Conservation (phyloP, 2,329 filamentous ascomycete genomes). For the Teratosphaeria pseudoeucalypti region DNA sequence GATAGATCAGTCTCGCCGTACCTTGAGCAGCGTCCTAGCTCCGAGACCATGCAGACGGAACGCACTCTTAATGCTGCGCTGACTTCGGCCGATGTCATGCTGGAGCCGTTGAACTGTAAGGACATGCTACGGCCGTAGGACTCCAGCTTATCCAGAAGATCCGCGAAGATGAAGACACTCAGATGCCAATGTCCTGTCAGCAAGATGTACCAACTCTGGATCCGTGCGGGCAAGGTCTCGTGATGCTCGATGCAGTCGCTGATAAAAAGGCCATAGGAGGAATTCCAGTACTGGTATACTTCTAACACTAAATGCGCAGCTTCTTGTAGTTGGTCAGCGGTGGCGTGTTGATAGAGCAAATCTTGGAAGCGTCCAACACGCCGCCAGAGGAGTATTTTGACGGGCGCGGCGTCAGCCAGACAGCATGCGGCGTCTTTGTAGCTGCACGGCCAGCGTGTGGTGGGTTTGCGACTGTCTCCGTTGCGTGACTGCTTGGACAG, state of each 20-base stretch:
- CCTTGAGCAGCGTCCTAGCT: constrained; percentile 8
- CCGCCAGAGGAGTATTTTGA: constrained; percentile 12
- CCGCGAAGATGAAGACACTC: constrained; percentile 10
- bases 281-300: constrained; percentile 12
- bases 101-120: background rate
- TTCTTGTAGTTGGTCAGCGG: constrained; percentile 4
- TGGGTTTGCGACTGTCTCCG: constrained; percentile 7
- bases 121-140: constrained; percentile 5
- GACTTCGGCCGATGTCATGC: background rate
- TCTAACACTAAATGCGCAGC: constrained; percentile 7
- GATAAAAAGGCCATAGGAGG: constrained; percentile 10
- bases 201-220: constrained; percentile 13
- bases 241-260: constrained; percentile 10
- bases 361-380: constrained; percentile 9
- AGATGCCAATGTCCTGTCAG: constrained; percentile 12
- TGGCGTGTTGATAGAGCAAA: constrained; percentile 8
- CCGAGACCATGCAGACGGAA: constrained; percentile 4
- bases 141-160: constrained; percentile 9
- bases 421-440: constrained; percentile 11
- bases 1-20: constrained; percentile 1
- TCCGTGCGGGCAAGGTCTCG: constrained; percentile 9
- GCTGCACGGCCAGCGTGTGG: constrained; percentile 10
- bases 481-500: constrained; percentile 7
- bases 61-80: background rate
- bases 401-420: constrained; percentile 11